Percentiles rank a stretch among this genome's conserved stretches.
Evolutionary conservation across 139 green algal species (phyloP).

Genomic region (Eudorina sp.): DNA sequence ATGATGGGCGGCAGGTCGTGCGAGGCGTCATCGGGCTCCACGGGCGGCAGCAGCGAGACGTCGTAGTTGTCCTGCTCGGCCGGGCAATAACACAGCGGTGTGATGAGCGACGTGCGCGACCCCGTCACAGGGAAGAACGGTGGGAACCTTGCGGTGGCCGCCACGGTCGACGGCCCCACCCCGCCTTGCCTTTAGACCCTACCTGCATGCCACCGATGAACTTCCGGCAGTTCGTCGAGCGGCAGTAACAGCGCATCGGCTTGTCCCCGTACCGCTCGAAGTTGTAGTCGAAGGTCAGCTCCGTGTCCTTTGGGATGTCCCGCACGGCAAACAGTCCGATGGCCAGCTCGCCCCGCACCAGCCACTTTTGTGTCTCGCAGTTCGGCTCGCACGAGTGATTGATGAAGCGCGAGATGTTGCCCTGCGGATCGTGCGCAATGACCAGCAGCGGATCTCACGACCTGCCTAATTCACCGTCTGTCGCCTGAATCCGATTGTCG

Average conservation of each 20-base stretch:
- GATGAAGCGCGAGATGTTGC: conserved; percentile 96
- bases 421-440: no score
- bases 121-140: no score
- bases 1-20: conserved; percentile 87
- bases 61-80: conserved; percentile 50
- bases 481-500: no score
- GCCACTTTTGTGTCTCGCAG: conserved; percentile 99
- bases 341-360: conserved; percentile 94
- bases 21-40: conserved; percentile 57
- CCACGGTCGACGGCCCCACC: no score
- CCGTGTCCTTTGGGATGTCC: conserved; percentile 80
- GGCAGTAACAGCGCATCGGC: conserved; percentile 81
- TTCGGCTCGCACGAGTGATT: conserved; percentile 99
- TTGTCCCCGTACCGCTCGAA: conserved; percentile 97
- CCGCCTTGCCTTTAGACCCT: conserved; percentile 10
- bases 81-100: not conserved
- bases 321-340: conserved; percentile 93
- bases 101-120: not conserved
- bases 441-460: no score
- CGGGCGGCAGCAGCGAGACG: conserved; percentile 38
- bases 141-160: no score
- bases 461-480: no score
- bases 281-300: conserved; percentile 99
- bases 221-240: conserved; percentile 67
- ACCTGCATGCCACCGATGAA: conserved; percentile 86